Evolutionary conservation across 495 filamentous ascomycete genomes (phyloP).

Genomic region (Gamarada debralockiae): DNA sequence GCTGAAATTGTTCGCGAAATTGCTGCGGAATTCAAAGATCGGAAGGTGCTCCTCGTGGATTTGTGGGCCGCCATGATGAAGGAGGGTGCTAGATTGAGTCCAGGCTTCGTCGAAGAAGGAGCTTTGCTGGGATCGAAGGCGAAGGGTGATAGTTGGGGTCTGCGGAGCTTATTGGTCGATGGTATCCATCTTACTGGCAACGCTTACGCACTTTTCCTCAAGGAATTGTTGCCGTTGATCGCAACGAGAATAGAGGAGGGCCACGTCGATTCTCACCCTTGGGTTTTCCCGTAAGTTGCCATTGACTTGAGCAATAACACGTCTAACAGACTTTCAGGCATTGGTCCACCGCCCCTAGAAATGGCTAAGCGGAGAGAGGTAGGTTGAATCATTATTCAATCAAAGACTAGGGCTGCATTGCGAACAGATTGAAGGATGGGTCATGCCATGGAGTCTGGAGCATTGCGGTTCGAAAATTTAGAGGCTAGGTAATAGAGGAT

Average conservation of each 20-base stretch:
- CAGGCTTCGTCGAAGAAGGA: constrained; percentile 30
- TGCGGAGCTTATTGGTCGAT: constrained; percentile 46
- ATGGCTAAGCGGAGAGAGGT: no score
- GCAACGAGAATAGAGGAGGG: constrained; percentile 33
- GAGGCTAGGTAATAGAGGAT: no score
- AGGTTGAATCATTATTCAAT: no score
- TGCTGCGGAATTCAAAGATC: constrained; percentile 49
- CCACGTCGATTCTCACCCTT: constrained; percentile 24
- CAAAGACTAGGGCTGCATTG: no score
- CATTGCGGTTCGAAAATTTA: no score
- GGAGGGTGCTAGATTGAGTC: constrained; percentile 32
- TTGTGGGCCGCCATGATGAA: constrained; percentile 62
- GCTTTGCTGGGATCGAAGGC: constrained; percentile 34
- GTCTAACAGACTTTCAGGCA: no score
- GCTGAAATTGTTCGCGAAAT: constrained; percentile 52
- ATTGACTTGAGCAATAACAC: no score
- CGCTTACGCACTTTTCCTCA: constrained; percentile 44
- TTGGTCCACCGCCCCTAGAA: no score
- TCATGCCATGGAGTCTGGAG: no score
- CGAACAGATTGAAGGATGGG: no score
- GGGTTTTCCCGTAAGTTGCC: constrained; percentile 27
- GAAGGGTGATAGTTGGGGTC: constrained; percentile 38
- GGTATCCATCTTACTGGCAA: constrained; percentile 50
- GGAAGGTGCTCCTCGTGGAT: constrained; percentile 66
- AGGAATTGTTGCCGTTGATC: constrained; percentile 38